Evolutionary conservation across 768 basidiomycete species (phyloP).

Genomic region (Tylopilus intermedius): DNA sequence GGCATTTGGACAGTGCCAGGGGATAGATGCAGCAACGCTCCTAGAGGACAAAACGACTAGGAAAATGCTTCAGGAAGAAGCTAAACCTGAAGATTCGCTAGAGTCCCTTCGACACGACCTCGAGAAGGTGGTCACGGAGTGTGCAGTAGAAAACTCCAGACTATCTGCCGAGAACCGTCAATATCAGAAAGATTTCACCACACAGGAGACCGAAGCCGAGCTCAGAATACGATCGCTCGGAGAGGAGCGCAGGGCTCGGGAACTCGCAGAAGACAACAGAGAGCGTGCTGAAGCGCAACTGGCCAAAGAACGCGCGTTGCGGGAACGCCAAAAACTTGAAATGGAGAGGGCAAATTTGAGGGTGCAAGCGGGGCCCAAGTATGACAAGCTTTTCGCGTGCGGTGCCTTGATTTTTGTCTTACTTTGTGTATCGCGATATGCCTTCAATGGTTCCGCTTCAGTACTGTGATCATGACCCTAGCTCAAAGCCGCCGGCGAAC

Average conservation of each 20-base stretch:
- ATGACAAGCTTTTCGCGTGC: constrained; percentile 11
- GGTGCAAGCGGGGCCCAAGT: not conserved
- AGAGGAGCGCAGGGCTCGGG: constrained; percentile 18
- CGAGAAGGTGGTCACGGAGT: constrained; percentile 34
- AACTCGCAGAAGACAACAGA: constrained; percentile 15
- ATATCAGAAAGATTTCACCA: constrained; percentile 8
- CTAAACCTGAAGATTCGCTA: constrained; percentile 30
- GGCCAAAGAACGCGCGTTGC: constrained; percentile 9
- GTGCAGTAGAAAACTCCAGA: constrained; percentile 31
- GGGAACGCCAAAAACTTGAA: constrained; percentile 4
- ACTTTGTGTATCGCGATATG: constrained; percentile 13
- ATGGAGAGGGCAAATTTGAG: not conserved
- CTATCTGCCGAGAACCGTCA: constrained; percentile 23
- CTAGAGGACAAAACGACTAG: constrained; percentile 37
- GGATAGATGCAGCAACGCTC: constrained; percentile 39
- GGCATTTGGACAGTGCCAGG: constrained; percentile 37
- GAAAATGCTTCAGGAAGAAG: constrained; percentile 36
- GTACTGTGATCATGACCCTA: not conserved
- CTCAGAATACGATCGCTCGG: constrained; percentile 14
- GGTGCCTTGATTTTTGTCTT: constrained; percentile 14
- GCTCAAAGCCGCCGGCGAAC: not conserved
- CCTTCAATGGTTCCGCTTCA: constrained; percentile 3
- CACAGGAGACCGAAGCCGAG: constrained; percentile 12
- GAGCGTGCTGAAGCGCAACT: constrained; percentile 14
- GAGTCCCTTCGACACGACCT: constrained; percentile 39